phyloP scores from a whole-genome alignment of 257 asterid species.

The Nicotiana undulata region DNA sequence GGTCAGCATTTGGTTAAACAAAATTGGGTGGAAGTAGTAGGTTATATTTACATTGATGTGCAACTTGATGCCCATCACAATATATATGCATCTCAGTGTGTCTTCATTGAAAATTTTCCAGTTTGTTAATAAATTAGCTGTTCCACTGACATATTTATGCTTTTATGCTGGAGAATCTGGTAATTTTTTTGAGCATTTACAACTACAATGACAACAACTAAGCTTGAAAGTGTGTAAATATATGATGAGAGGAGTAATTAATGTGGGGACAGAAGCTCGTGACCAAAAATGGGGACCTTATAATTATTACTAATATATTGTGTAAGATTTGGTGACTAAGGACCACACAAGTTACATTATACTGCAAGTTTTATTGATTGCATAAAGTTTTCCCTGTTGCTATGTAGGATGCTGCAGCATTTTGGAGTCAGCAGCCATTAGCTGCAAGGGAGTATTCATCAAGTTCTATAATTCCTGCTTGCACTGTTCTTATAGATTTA shows the following conservation, averaged over 20 bases:
- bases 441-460: constrained; percentile 89
- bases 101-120: not conserved
- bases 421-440: constrained; percentile 98
- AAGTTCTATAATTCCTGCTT: constrained; percentile 85
- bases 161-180: not conserved
- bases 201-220: not conserved
- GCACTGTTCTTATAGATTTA: constrained; percentile 66
- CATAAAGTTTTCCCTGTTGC: not conserved
- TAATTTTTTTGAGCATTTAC: not conserved
- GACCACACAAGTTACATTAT: not conserved
- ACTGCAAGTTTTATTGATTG: not conserved
- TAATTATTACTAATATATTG: not conserved
- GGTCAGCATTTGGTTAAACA: not conserved
- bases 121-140: not conserved
- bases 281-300: not conserved
- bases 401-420: constrained; percentile 86
- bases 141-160: not conserved
- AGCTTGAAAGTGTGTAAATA: not conserved
- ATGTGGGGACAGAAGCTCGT: not conserved
- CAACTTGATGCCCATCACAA: not conserved
- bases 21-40: not conserved
- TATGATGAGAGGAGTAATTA: not conserved
- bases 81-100: not conserved
- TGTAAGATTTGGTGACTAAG: not conserved
- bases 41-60: not conserved